Evolutionary conservation across 805 yeast genomes (phyloP), one percentile per base, ranked within the genome.

Genomic region (Monosporozyma aerobia): DNA sequence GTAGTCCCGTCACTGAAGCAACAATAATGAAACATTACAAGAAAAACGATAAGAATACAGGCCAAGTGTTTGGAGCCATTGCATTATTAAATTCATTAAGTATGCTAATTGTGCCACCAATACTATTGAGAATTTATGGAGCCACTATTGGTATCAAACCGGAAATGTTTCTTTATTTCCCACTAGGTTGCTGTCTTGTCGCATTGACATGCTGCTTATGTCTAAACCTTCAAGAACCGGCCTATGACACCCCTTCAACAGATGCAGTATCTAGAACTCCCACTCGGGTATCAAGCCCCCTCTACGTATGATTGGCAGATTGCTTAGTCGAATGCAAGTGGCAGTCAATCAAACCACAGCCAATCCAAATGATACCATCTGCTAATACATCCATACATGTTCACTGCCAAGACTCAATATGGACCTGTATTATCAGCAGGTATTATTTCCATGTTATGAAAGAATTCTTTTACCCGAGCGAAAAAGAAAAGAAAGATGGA

Each of bases 51-150:
- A 79, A 80, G 46, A 73, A 76, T 13, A 74, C 80, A 4, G 95
- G 95, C 16, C 89, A 84, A 64, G 72, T 83, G 16, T 85, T 84
- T 68, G 90, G 92, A 9, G 88, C 84, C 0, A 64, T 85, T 45
- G 79, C 88, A 0, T 63, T 85, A 49, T 62, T 83, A 16, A 79
- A 81, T 61, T 82, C 80, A 56, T 48, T 77, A 0, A 65, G 77
- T 3, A 66, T 71, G 54, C 68, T 83, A 54, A 52, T 76, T 8
- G 68, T 74, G 0, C 89, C 92, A 0, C 66, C 80, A 5, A 16
- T 71, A 0, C 64, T 78, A 33, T 64, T 83, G 16, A 66, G 70
- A 2, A 51, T 82, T 25, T 85, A 84, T 57, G 72, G 78, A 0
- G 49, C 59, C 1, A 75, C 80, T 0, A 69, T 78, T 14, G 59